Evolutionary conservation across 2,329 filamentous ascomycete genomes (phyloP).

Genomic region (Epichloe gansuensis): DNA sequence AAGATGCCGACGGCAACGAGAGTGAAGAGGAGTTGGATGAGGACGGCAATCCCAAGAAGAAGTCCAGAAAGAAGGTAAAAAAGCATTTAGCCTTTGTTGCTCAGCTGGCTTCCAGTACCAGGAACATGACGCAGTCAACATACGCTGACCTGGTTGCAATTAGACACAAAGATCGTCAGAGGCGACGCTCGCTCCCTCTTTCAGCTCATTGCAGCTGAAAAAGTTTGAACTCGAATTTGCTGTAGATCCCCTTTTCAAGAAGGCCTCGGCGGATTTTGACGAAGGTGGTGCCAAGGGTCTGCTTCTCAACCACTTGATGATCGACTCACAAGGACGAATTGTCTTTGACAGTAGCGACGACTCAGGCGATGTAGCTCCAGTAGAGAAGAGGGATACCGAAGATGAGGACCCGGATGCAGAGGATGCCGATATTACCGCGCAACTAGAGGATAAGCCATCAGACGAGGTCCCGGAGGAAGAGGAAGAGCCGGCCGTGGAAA

Average conservation of each 20-base stretch:
- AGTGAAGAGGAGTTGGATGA: conserved; percentile 51
- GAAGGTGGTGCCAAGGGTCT: conserved; percentile 94
- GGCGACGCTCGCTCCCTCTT: conserved; percentile 81
- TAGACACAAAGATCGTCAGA: conserved; percentile 68
- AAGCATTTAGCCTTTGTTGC: conserved; percentile 4
- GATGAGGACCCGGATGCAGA: conserved; percentile 24
- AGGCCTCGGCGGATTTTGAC: conserved; percentile 95
- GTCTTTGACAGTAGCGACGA: conserved; percentile 99
- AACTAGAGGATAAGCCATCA: conserved; percentile 31
- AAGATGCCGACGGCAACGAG: conserved; percentile 55
- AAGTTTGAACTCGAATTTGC: conserved; percentile 96
- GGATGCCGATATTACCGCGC: conserved; percentile 17
- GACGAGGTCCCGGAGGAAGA: conserved; percentile 31
- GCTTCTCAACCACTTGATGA: conserved; percentile 89
- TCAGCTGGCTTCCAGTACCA: not conserved
- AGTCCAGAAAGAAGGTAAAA: conserved; percentile 60
- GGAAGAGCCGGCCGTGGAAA: conserved; percentile 47
- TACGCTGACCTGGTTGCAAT: not conserved
- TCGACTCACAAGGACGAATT: conserved; percentile 81
- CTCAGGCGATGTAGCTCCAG: conserved; percentile 35
- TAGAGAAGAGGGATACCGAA: conserved; percentile 24
- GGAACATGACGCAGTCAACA: not conserved
- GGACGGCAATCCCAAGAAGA: conserved; percentile 46
- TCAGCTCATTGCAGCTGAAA: conserved; percentile 80
- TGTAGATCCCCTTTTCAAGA: conserved; percentile 97